Conservation (phyloP, 805 yeast species). For the Myxozyma nipponensis region DNA sequence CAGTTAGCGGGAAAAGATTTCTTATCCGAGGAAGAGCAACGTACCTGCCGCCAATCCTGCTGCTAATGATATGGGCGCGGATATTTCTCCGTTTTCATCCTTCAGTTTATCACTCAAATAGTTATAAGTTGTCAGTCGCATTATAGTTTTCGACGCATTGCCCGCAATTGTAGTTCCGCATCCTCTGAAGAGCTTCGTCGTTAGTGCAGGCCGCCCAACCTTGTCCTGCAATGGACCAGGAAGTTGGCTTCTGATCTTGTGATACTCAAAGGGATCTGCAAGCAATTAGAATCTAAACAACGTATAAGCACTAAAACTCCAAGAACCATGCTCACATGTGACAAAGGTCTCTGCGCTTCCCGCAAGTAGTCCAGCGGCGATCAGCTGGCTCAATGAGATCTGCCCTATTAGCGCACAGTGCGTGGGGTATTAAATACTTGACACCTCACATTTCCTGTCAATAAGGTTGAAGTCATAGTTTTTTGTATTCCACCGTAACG, state of each 20-base stretch:
- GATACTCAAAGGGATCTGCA: slow-evolving; percentile 42
- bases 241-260: slow-evolving; percentile 40
- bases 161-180: slow-evolving; percentile 75
- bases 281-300: background rate
- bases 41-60: slow-evolving; percentile 68
- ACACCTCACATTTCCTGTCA: background rate
- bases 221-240: slow-evolving; percentile 29
- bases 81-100: slow-evolving; percentile 52
- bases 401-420: too few relatives aligned
- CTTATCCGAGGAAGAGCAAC: background rate
- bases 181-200: slow-evolving; percentile 47
- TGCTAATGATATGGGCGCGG: slow-evolving; percentile 73
- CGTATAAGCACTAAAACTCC: background rate
- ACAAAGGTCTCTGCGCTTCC: slow-evolving; percentile 38
- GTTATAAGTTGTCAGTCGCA: slow-evolving; percentile 72
- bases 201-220: slow-evolving; percentile 23
- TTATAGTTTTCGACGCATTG: slow-evolving; percentile 63
- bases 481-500: too few relatives aligned
- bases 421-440: too few relatives aligned
- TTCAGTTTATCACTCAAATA: slow-evolving; percentile 64
- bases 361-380: slow-evolving; percentile 39
- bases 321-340: slow-evolving; percentile 35
- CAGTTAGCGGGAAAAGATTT: background rate
- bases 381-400: slow-evolving; percentile 10
- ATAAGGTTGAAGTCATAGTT: background rate